Percentiles rank a stretch among this genome's conserved stretches.
phyloP scores from a whole-genome alignment of 108 stramenopile species.

The Cyclotella choctawhatcheeana region DNA sequence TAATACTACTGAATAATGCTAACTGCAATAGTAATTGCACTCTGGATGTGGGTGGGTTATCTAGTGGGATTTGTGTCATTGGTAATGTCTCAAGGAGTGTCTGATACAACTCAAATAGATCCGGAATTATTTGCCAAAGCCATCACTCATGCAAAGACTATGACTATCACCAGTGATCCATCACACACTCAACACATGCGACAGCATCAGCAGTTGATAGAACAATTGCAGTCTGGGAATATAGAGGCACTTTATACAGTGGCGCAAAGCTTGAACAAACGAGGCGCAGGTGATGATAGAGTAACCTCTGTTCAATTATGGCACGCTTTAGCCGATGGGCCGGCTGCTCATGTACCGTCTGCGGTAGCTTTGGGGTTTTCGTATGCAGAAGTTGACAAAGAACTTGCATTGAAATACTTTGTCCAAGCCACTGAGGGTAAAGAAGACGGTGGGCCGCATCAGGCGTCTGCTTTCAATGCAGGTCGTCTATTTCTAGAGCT shows the following conservation, averaged over 20 bases:
- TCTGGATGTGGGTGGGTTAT: constrained; percentile 29
- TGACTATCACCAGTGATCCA: constrained; percentile 33
- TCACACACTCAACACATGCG: constrained; percentile 11
- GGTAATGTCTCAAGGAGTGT: constrained; percentile 7
- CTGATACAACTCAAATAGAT: constrained; percentile 17
- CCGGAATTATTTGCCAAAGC: constrained; percentile 40
- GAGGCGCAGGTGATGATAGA: constrained; percentile 33
- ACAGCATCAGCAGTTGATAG: constrained; percentile 25
- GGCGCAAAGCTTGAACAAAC: constrained; percentile 32
- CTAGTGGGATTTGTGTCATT: constrained; percentile 26
- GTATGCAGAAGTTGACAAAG: constrained; percentile 46
- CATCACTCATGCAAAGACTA: constrained; percentile 34
- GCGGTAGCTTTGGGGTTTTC: constrained; percentile 45
- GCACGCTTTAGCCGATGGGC: constrained; percentile 46
- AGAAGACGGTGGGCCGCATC: constrained; percentile 37
- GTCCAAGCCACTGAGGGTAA: constrained; percentile 22
- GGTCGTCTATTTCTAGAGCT: constrained; percentile 47
- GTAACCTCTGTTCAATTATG: constrained; percentile 45
- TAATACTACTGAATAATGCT: constrained; percentile 10
- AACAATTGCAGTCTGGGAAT: constrained; percentile 30
- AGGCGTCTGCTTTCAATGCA: constrained; percentile 43
- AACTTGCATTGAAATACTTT: constrained; percentile 45
- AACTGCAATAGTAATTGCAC: constrained; percentile 1
- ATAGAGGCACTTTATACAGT: constrained; percentile 37
- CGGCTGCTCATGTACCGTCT: constrained; percentile 30